phyloP scores from a whole-genome alignment of 2,329 filamentous ascomycete species.

The Colletotrichum higginsianum region DNA sequence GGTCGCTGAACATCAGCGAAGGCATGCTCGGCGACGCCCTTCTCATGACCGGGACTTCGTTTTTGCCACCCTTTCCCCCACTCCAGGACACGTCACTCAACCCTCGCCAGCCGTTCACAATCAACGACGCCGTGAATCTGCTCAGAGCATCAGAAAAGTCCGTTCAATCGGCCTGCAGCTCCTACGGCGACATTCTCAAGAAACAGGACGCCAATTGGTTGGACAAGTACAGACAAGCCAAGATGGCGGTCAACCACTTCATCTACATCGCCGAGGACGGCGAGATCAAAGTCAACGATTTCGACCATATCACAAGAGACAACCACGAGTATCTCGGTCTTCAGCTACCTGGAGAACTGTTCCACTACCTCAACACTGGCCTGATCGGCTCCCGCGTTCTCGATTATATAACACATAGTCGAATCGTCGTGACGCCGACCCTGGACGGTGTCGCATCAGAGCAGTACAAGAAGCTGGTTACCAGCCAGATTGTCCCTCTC shows the following conservation, averaged over 20 bases:
- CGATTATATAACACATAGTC: conserved; percentile 85
- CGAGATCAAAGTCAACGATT: conserved; percentile 81
- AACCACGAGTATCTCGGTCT: conserved; percentile 93
- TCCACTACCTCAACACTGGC: conserved; percentile 89
- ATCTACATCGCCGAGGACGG: conserved; percentile 85
- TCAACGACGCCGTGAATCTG: conserved; percentile 84
- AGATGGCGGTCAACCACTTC: conserved; percentile 89
- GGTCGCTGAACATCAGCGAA: conserved; percentile 75
- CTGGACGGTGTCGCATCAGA: conserved; percentile 85
- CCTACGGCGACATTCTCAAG: conserved; percentile 84
- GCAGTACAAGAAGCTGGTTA: conserved; percentile 86
- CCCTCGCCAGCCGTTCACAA: conserved; percentile 70
- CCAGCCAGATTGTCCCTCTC: conserved; percentile 79
- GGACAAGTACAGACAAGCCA: conserved; percentile 88
- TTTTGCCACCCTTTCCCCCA: conserved; percentile 84
- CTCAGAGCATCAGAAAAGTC: conserved; percentile 79
- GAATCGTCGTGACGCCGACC: conserved; percentile 85
- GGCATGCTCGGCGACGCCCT: conserved; percentile 87
- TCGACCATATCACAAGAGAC: conserved; percentile 82
- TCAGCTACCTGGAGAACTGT: conserved; percentile 89
- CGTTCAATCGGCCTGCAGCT: conserved; percentile 81
- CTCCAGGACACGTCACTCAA: conserved; percentile 74
- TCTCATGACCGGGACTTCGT: conserved; percentile 86
- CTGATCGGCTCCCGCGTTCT: conserved; percentile 85
- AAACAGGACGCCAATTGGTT: conserved; percentile 82